A percentile compares a stretch with the other conserved stretches of the same genome.
phyloP scores from a whole-genome alignment of 768 basidiomycete species.

The Russula olivacea region DNA sequence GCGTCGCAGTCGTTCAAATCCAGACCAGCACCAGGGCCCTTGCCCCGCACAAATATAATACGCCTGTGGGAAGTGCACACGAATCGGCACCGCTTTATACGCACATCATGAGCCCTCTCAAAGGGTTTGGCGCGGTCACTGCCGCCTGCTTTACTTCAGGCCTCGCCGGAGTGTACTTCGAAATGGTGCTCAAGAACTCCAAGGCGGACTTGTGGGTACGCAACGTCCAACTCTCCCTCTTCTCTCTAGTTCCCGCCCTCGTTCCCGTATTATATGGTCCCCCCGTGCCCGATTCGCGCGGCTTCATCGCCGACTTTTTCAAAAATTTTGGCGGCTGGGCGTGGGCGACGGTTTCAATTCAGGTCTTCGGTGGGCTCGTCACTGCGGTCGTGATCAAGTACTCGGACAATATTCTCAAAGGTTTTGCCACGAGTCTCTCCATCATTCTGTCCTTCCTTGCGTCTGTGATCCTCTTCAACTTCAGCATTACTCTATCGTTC shows the following conservation, averaged over 20 bases:
- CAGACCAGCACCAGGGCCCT: constrained; percentile 49
- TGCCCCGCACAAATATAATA: constrained; percentile 29
- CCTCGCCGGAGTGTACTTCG: constrained; percentile 88
- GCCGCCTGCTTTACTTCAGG: constrained; percentile 88
- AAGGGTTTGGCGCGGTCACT: constrained; percentile 76
- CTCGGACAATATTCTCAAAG: constrained; percentile 91
- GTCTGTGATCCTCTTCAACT: constrained; percentile 86
- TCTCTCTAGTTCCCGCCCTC: constrained; percentile 86
- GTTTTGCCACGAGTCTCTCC: constrained; percentile 93
- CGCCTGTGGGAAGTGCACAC: constrained; percentile 61
- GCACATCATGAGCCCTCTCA: constrained; percentile 77
- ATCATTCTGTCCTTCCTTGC: constrained; percentile 95
- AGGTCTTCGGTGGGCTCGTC: constrained; percentile 89
- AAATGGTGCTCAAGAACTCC: constrained; percentile 85
- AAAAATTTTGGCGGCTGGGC: constrained; percentile 91
- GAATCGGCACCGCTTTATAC: constrained; percentile 52
- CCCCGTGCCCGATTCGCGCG: constrained; percentile 38
- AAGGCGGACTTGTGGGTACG: constrained; percentile 85
- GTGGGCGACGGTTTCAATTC: constrained; percentile 84
- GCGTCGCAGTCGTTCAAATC: constrained; percentile 93
- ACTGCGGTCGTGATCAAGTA: constrained; percentile 98
- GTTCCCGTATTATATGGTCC: constrained; percentile 65
- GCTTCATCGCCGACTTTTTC: constrained; percentile 58
- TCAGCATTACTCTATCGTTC: constrained; percentile 81
- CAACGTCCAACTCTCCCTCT: constrained; percentile 83